Conservation (phyloP, 2,329 filamentous ascomycete genomes). For the Botrytis deweyae region DNA sequence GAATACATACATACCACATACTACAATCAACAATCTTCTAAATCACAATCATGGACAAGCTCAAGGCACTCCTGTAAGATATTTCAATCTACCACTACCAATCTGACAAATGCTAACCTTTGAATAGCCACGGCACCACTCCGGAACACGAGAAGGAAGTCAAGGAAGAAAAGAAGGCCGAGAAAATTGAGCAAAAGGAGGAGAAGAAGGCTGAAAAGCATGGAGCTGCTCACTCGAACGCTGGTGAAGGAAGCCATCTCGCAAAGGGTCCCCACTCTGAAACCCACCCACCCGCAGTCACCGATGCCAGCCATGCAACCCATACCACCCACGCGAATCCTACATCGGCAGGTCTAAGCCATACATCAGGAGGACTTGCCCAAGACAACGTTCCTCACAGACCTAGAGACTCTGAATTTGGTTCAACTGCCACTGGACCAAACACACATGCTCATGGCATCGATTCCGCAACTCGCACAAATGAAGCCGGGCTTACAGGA, state of each 20-base stretch:
- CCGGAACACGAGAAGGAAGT: constrained; percentile 8
- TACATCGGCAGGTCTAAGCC: neutral
- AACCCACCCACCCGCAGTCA: constrained; percentile 20
- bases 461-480: constrained; percentile 1
- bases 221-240: neutral
- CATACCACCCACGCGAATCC: constrained; percentile 5
- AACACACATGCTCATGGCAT: constrained; percentile 11
- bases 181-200: constrained; percentile 4
- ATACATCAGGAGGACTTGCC: constrained; percentile 10
- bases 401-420: constrained; percentile 12
- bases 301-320: constrained; percentile 26
- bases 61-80: constrained; percentile 39
- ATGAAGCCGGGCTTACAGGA: neutral
- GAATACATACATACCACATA: neutral
- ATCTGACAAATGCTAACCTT: neutral
- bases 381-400: neutral
- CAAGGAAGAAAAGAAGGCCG: constrained; percentile 1
- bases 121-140: constrained; percentile 15
- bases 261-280: constrained; percentile 13
- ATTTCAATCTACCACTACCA: neutral
- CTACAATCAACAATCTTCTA: neutral
- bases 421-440: constrained; percentile 1
- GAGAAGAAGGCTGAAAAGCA: constrained; percentile 16
- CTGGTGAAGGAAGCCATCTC: constrained; percentile 26
- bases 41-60: constrained; percentile 37